Evolutionary conservation across 768 basidiomycete species (phyloP).

Genomic region (Collybiopsis confluens): DNA sequence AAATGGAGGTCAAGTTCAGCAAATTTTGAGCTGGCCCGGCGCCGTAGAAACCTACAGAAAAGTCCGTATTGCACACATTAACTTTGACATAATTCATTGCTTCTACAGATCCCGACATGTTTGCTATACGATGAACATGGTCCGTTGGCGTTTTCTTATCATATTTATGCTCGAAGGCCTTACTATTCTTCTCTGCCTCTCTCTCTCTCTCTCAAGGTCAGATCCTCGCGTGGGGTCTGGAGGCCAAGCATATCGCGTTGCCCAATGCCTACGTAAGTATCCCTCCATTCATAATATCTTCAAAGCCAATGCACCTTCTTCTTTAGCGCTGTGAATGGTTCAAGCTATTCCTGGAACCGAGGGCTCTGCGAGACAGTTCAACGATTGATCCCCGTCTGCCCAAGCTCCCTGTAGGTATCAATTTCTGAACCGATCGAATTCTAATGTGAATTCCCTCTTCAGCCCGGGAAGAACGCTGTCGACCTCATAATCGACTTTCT

Average conservation of each 20-base stretch:
- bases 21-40: slow-evolving; percentile 84
- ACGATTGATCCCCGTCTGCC: slow-evolving; percentile 76
- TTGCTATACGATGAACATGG: slow-evolving; percentile 64
- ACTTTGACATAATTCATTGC: slow-evolving; percentile 7
- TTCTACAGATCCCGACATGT: slow-evolving; percentile 66
- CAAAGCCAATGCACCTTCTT: not conserved
- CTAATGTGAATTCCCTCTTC: slow-evolving; percentile 10
- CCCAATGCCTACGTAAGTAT: slow-evolving; percentile 40
- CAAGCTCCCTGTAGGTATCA: slow-evolving; percentile 59
- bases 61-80: slow-evolving; percentile 26
- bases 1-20: slow-evolving; percentile 72
- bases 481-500: slow-evolving; percentile 85
- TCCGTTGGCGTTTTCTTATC: no score
- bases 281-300: no score
- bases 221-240: slow-evolving; percentile 80
- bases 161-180: no score
- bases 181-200: not conserved
- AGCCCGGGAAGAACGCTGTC: slow-evolving; percentile 73
- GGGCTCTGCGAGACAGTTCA: slow-evolving; percentile 68
- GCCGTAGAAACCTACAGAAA: slow-evolving; percentile 85
- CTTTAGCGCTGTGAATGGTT: slow-evolving; percentile 60
- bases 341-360: slow-evolving; percentile 84
- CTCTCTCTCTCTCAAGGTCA: slow-evolving; percentile 33
- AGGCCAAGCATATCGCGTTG: slow-evolving; percentile 77
- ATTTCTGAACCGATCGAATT: not conserved